Evolutionary conservation across 768 basidiomycete genomes (phyloP).

Genomic region (Psilocybe subaeruginosa): DNA sequence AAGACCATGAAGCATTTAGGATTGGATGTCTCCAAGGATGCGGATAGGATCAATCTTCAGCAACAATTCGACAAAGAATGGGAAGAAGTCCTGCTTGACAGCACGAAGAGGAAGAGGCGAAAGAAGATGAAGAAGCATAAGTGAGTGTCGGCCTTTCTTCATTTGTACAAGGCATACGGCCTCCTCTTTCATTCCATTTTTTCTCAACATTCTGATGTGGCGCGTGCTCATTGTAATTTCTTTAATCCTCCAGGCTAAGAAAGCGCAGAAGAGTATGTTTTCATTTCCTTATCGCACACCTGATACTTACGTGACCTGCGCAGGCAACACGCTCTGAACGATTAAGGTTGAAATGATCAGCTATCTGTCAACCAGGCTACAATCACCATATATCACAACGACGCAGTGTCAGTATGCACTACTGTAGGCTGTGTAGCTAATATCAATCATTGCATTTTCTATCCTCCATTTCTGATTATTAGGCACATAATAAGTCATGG

Average conservation of each 20-base stretch:
- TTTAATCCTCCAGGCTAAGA: conserved; percentile 63
- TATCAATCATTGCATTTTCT: conserved; percentile 17
- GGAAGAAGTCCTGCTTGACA: conserved; percentile 74
- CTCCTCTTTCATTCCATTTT: background rate
- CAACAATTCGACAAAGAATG: conserved; percentile 61
- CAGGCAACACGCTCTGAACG: conserved; percentile 45
- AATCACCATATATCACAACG: conserved; percentile 14
- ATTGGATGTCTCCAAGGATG: conserved; percentile 52
- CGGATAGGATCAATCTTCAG: conserved; percentile 51
- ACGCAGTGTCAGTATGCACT: conserved; percentile 14
- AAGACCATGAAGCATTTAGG: conserved; percentile 66
- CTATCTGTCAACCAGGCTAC: background rate
- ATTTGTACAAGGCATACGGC: background rate
- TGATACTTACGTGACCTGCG: conserved; percentile 18
- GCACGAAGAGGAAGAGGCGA: conserved; percentile 81
- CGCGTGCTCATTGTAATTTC: background rate
- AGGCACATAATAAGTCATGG: background rate
- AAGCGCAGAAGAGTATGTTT: conserved; percentile 83
- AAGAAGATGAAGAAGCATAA: conserved; percentile 99
- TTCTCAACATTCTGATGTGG: conserved; percentile 1
- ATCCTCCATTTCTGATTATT: background rate
- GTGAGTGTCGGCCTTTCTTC: conserved; percentile 47
- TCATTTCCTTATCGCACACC: background rate
- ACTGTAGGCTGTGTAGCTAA: conserved; percentile 20
- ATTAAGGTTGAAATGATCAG: conserved; percentile 24